phyloP scores from a whole-genome alignment of 2,329 filamentous ascomycete genomes.

The Pseudocercospora eumusae region DNA sequence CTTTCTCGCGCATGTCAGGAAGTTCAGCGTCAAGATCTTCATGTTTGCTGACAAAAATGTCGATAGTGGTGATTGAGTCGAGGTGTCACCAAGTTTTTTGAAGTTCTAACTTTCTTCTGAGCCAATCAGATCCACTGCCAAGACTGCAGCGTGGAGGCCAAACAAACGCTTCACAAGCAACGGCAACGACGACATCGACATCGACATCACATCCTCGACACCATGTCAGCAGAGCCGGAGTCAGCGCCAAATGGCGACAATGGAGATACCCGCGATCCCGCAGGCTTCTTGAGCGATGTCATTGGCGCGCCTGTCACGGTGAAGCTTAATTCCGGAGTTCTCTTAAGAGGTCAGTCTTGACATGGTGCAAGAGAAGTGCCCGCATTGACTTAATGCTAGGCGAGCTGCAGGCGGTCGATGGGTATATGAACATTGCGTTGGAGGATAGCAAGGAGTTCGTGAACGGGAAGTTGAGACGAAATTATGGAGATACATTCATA shows the following conservation, averaged over 20 bases:
- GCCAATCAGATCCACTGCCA: background rate
- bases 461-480: conserved; percentile 76
- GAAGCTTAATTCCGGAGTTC: conserved; percentile 96
- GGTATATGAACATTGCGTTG: conserved; percentile 99
- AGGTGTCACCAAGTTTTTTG: background rate
- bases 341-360: conserved; percentile 77
- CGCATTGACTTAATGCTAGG: conserved; percentile 55
- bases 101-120: background rate
- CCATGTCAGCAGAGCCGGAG: conserved; percentile 30
- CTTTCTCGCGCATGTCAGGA: conserved; percentile 94
- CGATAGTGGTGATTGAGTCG: background rate
- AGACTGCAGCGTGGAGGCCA: background rate
- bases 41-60: conserved; percentile 52
- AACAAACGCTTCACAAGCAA: background rate
- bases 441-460: conserved; percentile 94
- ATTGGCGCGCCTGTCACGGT: conserved; percentile 93
- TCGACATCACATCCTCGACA: background rate
- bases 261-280: conserved; percentile 82
- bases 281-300: conserved; percentile 89
- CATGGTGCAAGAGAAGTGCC: background rate
- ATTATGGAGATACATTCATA: conserved; percentile 92
- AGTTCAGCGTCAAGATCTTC: conserved; percentile 96
- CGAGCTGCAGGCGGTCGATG: conserved; percentile 93
- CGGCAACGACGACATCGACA: background rate
- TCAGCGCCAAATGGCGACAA: conserved; percentile 42